Evolutionary conservation across 2,329 filamentous ascomycete genomes (phyloP), one percentile per base, ranked within the genome.

Genomic region (Sarocladium brachiariae): DNA sequence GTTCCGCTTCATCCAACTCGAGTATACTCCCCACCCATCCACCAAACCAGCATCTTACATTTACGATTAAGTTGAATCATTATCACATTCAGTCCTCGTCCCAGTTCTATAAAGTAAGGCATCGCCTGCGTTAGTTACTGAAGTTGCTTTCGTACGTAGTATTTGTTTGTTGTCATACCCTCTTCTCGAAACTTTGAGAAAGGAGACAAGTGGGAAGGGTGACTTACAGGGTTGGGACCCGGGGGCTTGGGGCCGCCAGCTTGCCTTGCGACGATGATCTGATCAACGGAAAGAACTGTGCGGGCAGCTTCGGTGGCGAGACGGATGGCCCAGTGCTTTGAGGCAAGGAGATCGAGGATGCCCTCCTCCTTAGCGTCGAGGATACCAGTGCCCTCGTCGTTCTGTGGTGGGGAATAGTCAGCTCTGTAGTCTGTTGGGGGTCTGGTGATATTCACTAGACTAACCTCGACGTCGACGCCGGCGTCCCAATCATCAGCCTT

Each of bases 251-350:
- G 93, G 33, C 93, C 93, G 64, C 93, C 93, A 45, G 95, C 93
- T 74, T 97, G 93, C 72, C 92, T 84, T 56, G 95, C 91, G 52
- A 99, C 93, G 65, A 99, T 99, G 65, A 99, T 99, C 74, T 99
- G 95, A 70, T 99, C 93, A 34, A 99, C 93, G 45, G 90, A 95
- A 57, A 99, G 75, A 25, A 99, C 87, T 45, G 93, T 99, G 62
- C 93, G 81, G 50, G 90, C 92, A 35, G 93, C 86, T 71, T 99
- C 93, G 21, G 92, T 96, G 33, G 93, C 95, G 57, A 99, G 78
- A 74, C 93, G 93, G 70, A 99, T 96, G 43, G 93, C 93, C 92
- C 91, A 97, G 64, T 84, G 85, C 80, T 99, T 99, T 57, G 87
- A 84, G 54, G 91, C 83, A 72, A 97, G 79, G 38, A 99, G 78